Conservation (phyloP, 2,329 filamentous ascomycete genomes). For the Zasmidium cellare region DNA sequence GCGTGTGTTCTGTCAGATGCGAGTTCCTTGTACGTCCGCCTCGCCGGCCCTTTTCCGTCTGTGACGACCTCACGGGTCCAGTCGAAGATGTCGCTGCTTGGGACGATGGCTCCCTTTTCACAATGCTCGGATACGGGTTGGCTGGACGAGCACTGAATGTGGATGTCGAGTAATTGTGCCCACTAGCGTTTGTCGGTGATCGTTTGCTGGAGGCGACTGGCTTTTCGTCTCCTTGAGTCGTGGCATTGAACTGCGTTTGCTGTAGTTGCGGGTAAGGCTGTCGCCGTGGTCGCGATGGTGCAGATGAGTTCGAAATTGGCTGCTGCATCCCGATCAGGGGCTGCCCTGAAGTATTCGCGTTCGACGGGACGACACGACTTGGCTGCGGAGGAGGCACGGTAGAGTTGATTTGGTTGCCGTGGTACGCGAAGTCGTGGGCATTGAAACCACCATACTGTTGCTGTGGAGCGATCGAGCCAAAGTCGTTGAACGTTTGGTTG, state of each 20-base stretch:
- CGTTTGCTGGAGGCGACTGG: not conserved
- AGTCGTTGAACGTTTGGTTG: not conserved
- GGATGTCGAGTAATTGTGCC: not conserved
- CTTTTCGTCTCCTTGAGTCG: not conserved
- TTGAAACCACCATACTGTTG: not conserved
- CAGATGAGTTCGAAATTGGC: not conserved
- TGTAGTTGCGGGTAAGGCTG: not conserved
- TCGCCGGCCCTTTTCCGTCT: conserved; percentile 21
- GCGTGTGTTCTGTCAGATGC: conserved; percentile 36
- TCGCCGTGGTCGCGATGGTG: not conserved
- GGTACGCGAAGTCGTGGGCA: not conserved
- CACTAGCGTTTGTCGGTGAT: not conserved
- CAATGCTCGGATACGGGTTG: conserved; percentile 5
- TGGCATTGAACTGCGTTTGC: not conserved
- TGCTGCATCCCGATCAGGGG: not conserved
- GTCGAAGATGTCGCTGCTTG: not conserved
- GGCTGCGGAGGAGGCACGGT: not conserved
- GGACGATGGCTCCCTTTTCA: conserved; percentile 1
- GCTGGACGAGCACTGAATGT: not conserved
- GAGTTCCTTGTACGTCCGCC: conserved; percentile 39
- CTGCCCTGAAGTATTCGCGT: not conserved
- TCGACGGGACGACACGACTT: not conserved
- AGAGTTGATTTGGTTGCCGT: not conserved
- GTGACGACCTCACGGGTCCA: conserved; percentile 1
- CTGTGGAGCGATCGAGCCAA: not conserved